Conservation (phyloP, 1,284 basidiomycete genomes). For the Moesziomyces sp. region DNA sequence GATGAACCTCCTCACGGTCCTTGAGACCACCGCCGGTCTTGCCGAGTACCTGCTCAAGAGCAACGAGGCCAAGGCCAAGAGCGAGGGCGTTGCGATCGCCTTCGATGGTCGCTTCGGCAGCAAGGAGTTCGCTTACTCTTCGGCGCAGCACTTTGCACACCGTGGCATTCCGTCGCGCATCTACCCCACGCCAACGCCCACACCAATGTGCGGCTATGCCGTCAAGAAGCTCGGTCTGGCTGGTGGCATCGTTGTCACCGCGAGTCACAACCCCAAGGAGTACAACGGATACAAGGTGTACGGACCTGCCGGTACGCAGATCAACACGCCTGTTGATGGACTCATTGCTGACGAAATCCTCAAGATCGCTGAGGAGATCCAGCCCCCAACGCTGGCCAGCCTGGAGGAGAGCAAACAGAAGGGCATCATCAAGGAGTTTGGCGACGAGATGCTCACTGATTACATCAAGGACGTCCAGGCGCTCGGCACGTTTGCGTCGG, state of each 20-base stretch:
- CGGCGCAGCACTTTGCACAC: slow-evolving; percentile 53
- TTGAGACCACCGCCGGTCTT: slow-evolving; percentile 55
- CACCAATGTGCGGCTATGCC: slow-evolving; percentile 59
- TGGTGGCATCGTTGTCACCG: slow-evolving; percentile 60
- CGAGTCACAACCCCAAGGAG: slow-evolving; percentile 60
- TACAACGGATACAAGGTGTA: slow-evolving; percentile 64
- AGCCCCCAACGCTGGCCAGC: slow-evolving; percentile 18
- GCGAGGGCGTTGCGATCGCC: slow-evolving; percentile 59
- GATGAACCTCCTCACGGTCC: slow-evolving; percentile 61
- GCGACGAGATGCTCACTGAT: slow-evolving; percentile 42
- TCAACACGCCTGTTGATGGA: slow-evolving; percentile 59
- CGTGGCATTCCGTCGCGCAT: slow-evolving; percentile 49
- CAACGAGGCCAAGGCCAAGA: slow-evolving; percentile 25
- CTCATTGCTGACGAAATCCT: slow-evolving; percentile 55
- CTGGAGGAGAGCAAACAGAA: slow-evolving; percentile 32
- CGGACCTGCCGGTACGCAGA: slow-evolving; percentile 55
- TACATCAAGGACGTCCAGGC: slow-evolving; percentile 47
- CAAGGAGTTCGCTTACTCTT: slow-evolving; percentile 51
- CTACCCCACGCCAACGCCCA: slow-evolving; percentile 45
- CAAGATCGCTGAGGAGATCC: slow-evolving; percentile 32
- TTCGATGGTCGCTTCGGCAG: slow-evolving; percentile 60
- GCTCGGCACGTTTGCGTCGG: slow-evolving; percentile 19
- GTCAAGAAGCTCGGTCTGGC: slow-evolving; percentile 55
- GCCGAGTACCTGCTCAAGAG: slow-evolving; percentile 47
- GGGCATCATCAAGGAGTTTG: slow-evolving; percentile 32